Evolutionary conservation across 2,329 filamentous ascomycete genomes (phyloP).

Genomic region (Claviceps sp.): DNA sequence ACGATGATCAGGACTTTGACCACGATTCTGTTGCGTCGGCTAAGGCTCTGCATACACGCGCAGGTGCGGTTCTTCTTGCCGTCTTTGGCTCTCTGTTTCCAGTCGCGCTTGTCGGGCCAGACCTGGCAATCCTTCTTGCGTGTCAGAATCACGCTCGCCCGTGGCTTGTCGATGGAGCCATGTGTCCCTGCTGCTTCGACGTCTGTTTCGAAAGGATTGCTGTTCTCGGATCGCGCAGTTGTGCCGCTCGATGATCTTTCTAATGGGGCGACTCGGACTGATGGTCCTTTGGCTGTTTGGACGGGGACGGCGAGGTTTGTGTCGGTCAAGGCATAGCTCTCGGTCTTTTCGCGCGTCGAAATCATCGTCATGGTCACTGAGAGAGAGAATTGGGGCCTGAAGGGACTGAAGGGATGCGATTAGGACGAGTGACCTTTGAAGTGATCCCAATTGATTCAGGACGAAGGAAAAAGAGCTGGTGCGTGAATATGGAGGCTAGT

Average conservation of each 20-base stretch:
- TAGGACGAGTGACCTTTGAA: background rate
- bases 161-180: constrained; percentile 20
- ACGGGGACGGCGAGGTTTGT: constrained; percentile 15
- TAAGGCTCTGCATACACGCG: constrained; percentile 38
- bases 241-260: constrained; percentile 22
- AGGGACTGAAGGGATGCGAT: background rate
- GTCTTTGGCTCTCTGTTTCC: constrained; percentile 44
- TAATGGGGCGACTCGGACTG: background rate
- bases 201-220: constrained; percentile 44
- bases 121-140: constrained; percentile 37
- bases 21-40: constrained; percentile 39
- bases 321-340: constrained; percentile 9
- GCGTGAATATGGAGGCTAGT: background rate
- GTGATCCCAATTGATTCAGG: background rate
- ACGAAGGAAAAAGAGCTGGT: background rate
- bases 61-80: constrained; percentile 40
- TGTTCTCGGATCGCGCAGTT: constrained; percentile 28
- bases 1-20: constrained; percentile 40
- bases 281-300: constrained; percentile 7
- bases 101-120: constrained; percentile 47
- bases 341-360: constrained; percentile 14
- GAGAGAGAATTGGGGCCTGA: background rate
- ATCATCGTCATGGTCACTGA: constrained; percentile 6
- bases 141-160: constrained; percentile 13
- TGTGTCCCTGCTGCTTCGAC: constrained; percentile 38